These are phyloP conservation scores for Sapria himalayana DNA, from an alignment of 345 rosid genomes.

Conservation along the genomic window DNA sequence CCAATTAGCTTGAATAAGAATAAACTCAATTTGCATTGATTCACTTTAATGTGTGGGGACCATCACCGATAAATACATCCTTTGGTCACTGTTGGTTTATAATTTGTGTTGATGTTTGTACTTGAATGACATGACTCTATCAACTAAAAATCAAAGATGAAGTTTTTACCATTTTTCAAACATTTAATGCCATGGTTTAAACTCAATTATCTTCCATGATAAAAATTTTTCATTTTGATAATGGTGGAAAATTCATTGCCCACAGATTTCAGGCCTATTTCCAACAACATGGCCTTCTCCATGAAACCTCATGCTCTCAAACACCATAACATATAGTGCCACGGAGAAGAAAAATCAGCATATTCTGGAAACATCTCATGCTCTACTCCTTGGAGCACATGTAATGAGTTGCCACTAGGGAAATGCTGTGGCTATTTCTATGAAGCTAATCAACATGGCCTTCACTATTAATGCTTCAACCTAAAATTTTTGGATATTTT, in stretches of 20 bases:
- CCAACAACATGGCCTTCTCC: not conserved
- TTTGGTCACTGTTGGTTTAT: not conserved
- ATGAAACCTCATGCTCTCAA: not conserved
- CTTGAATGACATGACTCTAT: conserved; percentile 4
- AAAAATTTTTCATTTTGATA: not conserved
- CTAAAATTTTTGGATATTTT: not conserved
- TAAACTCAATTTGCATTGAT: too few relatives aligned
- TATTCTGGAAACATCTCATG: not conserved
- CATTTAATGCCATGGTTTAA: too few relatives aligned
- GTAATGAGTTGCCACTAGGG: not conserved
- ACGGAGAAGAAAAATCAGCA: not conserved
- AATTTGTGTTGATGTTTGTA: not conserved
- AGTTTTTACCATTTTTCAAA: not conserved
- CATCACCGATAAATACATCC: not conserved
- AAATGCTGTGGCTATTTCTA: not conserved
- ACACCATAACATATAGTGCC: conserved; percentile 1
- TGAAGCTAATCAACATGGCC: not conserved
- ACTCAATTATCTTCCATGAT: too few relatives aligned
- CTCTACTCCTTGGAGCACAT: not conserved
- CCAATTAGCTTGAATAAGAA: too few relatives aligned
- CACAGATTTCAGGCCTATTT: not conserved
- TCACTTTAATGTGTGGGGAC: too few relatives aligned
- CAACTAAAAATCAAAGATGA: not conserved
- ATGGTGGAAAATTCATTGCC: not conserved
- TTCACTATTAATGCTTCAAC: not conserved